phyloP scores from a whole-genome alignment of 202 grass and related monocot species.

The Sporobolus alterniflorus region DNA sequence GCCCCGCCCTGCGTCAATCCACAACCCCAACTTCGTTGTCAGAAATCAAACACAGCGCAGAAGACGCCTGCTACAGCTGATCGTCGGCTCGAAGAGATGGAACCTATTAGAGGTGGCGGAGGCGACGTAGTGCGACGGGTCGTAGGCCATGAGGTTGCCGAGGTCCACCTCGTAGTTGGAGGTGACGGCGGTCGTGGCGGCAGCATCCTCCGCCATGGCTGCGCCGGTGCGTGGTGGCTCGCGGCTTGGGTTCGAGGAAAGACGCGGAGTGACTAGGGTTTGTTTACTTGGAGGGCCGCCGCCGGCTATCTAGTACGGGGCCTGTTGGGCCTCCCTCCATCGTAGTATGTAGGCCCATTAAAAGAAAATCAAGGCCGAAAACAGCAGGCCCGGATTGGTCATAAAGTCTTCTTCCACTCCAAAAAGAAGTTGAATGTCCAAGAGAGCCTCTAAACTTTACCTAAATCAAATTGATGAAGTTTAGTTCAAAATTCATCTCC shows the following conservation, averaged over 20 bases:
- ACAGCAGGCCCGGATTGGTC: no score
- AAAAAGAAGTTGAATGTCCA: no score
- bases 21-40: neutral
- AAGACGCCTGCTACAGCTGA: neutral
- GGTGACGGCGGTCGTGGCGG: neutral
- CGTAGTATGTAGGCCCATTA: no score
- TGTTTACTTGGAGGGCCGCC: neutral
- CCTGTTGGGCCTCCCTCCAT: no score
- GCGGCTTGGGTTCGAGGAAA: neutral
- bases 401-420: no score
- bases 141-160: constrained; percentile 77
- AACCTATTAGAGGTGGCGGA: constrained; percentile 54
- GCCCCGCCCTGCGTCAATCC: constrained; percentile 44
- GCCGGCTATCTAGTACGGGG: no score
- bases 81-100: neutral
- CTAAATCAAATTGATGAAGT: no score
- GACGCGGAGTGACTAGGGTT: neutral
- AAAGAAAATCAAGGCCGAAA: no score
- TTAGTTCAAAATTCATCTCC: no score
- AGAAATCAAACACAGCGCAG: neutral
- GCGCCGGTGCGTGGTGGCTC: neutral
- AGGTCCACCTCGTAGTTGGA: constrained; percentile 71
- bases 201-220: constrained; percentile 36
- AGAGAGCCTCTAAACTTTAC: no score
- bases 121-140: constrained; percentile 65